These are phyloP conservation scores for Picochlorum sp. DNA, from an alignment of 139 green algal genomes.

Conservation along the genomic window DNA sequence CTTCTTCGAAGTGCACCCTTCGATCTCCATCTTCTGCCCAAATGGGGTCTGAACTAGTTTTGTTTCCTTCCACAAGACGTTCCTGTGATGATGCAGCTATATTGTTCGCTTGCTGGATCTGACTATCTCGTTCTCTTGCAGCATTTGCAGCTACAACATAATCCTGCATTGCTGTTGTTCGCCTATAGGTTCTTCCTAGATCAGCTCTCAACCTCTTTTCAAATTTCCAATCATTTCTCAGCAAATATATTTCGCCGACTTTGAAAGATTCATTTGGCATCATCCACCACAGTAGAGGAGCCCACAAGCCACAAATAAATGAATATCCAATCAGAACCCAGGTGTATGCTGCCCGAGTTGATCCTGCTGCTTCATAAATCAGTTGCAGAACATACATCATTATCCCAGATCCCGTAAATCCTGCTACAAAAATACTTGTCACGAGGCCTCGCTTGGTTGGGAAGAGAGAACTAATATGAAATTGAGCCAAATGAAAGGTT, in stretches of 20 bases:
- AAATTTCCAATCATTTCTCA: slow-evolving; percentile 24
- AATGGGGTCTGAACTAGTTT: slow-evolving; percentile 12
- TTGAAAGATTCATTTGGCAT: slow-evolving; percentile 43
- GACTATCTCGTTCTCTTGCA: slow-evolving; percentile 1
- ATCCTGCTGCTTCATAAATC: slow-evolving; percentile 30
- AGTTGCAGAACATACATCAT: slow-evolving; percentile 47
- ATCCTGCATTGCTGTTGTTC: slow-evolving; percentile 29
- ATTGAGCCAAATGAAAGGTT: slow-evolving; percentile 50
- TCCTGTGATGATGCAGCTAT: not conserved
- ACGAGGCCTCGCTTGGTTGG: slow-evolving; percentile 38
- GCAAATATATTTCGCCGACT: slow-evolving; percentile 36
- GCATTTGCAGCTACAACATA: slow-evolving; percentile 27
- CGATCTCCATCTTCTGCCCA: slow-evolving; percentile 5
- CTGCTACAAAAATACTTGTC: slow-evolving; percentile 40
- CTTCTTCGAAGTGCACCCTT: not conserved
- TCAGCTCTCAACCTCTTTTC: slow-evolving; percentile 22
- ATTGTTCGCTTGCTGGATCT: slow-evolving; percentile 2
- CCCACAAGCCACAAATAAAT: slow-evolving; percentile 31
- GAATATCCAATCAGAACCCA: slow-evolving; percentile 36
- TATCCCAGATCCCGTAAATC: slow-evolving; percentile 51
- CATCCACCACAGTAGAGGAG: slow-evolving; percentile 45
- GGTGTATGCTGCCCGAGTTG: slow-evolving; percentile 29
- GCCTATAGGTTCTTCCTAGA: slow-evolving; percentile 20
- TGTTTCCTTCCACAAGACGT: not conserved
- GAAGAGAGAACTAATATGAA: slow-evolving; percentile 46